These are phyloP conservation scores for Xanthoceras sorbifolium DNA, from an alignment of 345 rosid genomes.

Conservation along the genomic window DNA sequence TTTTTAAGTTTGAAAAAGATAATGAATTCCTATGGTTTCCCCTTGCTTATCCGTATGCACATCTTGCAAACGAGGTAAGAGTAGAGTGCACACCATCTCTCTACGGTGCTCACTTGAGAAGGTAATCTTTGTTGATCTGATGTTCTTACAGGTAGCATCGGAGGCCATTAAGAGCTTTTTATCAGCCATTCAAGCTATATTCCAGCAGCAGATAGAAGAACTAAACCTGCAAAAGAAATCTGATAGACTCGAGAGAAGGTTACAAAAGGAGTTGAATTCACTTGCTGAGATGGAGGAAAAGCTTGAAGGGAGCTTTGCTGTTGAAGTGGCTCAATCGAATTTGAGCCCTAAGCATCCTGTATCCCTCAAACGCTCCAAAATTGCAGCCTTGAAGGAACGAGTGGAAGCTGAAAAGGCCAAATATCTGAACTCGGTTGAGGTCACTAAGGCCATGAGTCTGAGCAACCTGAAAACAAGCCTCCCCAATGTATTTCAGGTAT, in stretches of 20 bases:
- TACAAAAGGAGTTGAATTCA: constrained; percentile 59
- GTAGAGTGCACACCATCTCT: no score
- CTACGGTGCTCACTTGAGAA: not conserved
- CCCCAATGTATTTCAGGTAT: constrained; percentile 71
- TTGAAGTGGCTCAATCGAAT: constrained; percentile 34
- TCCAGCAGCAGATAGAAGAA: constrained; percentile 65
- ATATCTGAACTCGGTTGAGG: constrained; percentile 50
- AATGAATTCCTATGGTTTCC: no score
- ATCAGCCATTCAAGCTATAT: constrained; percentile 54
- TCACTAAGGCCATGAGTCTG: constrained; percentile 60
- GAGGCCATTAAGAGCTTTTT: constrained; percentile 70
- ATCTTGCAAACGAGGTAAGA: no score
- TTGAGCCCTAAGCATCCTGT: constrained; percentile 75
- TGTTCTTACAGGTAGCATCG: constrained; percentile 54
- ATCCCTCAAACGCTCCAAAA: constrained; percentile 60
- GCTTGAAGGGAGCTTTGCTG: constrained; percentile 39
- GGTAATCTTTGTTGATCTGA: constrained; percentile 8
- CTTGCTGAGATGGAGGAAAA: constrained; percentile 66
- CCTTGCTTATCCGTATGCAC: no score
- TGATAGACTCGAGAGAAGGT: constrained; percentile 59
- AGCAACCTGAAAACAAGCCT: constrained; percentile 72
- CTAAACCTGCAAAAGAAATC: constrained; percentile 52
- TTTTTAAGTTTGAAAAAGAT: no score
- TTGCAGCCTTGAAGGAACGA: constrained; percentile 53
- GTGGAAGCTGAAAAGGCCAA: constrained; percentile 57